These are phyloP conservation scores for Coemansia sp. DNA, from an alignment of 192 early-diverging fungal genomes.

Conservation along the genomic window DNA sequence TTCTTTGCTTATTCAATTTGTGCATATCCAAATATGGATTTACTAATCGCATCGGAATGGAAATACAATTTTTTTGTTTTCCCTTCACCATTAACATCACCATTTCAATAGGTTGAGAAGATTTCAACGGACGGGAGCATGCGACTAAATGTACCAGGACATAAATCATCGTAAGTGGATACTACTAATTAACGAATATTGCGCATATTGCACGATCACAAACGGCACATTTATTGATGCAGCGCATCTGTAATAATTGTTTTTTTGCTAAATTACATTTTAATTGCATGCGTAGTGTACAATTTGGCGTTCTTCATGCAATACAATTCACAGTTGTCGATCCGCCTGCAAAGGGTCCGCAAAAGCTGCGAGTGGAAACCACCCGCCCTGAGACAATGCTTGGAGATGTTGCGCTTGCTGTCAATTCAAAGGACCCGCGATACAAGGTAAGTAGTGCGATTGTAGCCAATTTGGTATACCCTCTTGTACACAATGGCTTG, in stretches of 20 bases:
- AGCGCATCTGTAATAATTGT: conserved; percentile 1
- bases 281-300: conserved; percentile 62
- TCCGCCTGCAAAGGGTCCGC: conserved; percentile 50
- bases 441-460: conserved; percentile 61
- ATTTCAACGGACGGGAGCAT: conserved; percentile 70
- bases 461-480: neutral
- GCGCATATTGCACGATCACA: too few relatives aligned
- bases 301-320: conserved; percentile 90
- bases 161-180: conserved; percentile 59
- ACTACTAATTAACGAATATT: too few relatives aligned
- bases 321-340: conserved; percentile 86
- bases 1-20: neutral
- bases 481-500: neutral
- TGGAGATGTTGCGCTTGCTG: conserved; percentile 94
- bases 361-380: conserved; percentile 85
- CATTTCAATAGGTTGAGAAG: conserved; percentile 68
- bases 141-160: conserved; percentile 73
- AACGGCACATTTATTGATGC: neutral
- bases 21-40: conserved; percentile 1
- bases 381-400: conserved; percentile 98
- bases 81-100: too few relatives aligned
- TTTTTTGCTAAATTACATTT: neutral
- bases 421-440: conserved; percentile 80
- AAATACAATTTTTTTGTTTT: neutral
- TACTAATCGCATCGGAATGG: neutral